Conservation (phyloP, 2,329 filamentous ascomycete species). For the Cladosporium colombiae region DNA sequence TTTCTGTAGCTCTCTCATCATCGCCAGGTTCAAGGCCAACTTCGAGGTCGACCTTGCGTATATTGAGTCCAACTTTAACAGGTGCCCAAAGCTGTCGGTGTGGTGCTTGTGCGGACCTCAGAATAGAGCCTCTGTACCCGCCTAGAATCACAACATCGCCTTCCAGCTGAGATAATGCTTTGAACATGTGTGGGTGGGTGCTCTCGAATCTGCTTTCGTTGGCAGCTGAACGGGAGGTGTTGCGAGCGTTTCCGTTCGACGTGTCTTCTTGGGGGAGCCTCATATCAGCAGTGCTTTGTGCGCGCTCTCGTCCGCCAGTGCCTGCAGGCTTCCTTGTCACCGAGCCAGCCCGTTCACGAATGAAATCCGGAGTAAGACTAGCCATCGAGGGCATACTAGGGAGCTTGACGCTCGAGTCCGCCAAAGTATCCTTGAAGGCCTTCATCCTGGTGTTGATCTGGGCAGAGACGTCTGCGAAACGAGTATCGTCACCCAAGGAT, state of each 20-base stretch:
- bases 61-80: slow-evolving; percentile 86
- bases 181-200: slow-evolving; percentile 53
- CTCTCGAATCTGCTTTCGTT: slow-evolving; percentile 28
- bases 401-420: slow-evolving; percentile 75
- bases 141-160: slow-evolving; percentile 88
- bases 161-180: slow-evolving; percentile 67
- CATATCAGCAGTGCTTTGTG: slow-evolving; percentile 13
- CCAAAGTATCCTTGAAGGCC: slow-evolving; percentile 83
- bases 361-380: slow-evolving; percentile 33
- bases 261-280: slow-evolving; percentile 2
- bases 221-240: slow-evolving; percentile 28
- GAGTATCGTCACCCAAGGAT: slow-evolving; percentile 78
- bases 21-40: slow-evolving; percentile 77
- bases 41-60: slow-evolving; percentile 88
- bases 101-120: slow-evolving; percentile 78
- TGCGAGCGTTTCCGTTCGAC: slow-evolving; percentile 28
- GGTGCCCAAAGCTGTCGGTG: slow-evolving; percentile 92
- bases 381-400: slow-evolving; percentile 56
- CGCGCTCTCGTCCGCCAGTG: slow-evolving; percentile 4
- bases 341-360: slow-evolving; percentile 33
- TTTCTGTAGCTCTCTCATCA: slow-evolving; percentile 78
- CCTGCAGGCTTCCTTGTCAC: slow-evolving; percentile 20
- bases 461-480: slow-evolving; percentile 76
- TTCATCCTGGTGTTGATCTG: slow-evolving; percentile 88
- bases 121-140: slow-evolving; percentile 85